Evolutionary conservation across 495 filamentous ascomycete species (phyloP).

Genomic region (Hypoxylon trugodes): DNA sequence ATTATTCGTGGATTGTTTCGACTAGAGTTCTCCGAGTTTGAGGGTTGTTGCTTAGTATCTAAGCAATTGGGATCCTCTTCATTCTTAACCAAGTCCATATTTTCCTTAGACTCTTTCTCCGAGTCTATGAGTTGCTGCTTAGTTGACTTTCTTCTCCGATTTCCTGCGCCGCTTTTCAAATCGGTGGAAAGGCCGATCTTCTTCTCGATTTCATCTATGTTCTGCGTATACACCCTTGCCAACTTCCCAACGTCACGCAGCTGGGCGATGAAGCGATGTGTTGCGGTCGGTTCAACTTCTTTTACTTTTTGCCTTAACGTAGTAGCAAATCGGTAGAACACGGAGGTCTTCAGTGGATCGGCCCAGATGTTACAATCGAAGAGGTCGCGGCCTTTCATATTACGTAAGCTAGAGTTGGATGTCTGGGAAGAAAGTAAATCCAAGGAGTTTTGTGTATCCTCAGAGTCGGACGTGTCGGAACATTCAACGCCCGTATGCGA

Average conservation of each 20-base stretch:
- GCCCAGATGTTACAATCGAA: conserved; percentile 73
- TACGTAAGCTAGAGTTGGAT: conserved; percentile 54
- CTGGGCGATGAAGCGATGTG: conserved; percentile 68
- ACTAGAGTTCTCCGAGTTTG: conserved; percentile 25
- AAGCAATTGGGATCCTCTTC: background rate
- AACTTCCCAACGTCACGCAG: conserved; percentile 69
- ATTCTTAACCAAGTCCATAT: conserved; percentile 7
- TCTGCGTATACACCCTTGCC: conserved; percentile 74
- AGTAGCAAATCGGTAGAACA: conserved; percentile 74
- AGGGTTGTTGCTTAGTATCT: conserved; percentile 19
- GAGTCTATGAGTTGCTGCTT: conserved; percentile 17
- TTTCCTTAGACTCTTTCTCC: conserved; percentile 36
- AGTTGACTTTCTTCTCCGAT: conserved; percentile 49
- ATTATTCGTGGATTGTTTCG: conserved; percentile 50
- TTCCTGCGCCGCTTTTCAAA: conserved; percentile 64
- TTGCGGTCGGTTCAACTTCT: conserved; percentile 61
- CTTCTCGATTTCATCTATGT: conserved; percentile 74
- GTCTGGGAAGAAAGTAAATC: conserved; percentile 54
- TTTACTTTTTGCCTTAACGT: conserved; percentile 66
- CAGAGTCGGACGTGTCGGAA: conserved; percentile 48
- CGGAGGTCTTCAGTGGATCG: conserved; percentile 66
- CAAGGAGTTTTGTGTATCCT: conserved; percentile 50
- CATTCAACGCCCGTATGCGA: conserved; percentile 38
- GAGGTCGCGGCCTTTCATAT: conserved; percentile 71
- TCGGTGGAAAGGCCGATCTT: conserved; percentile 66